Conservation (phyloP, 1,284 basidiomycete species). For the Ustilago sp. region DNA sequence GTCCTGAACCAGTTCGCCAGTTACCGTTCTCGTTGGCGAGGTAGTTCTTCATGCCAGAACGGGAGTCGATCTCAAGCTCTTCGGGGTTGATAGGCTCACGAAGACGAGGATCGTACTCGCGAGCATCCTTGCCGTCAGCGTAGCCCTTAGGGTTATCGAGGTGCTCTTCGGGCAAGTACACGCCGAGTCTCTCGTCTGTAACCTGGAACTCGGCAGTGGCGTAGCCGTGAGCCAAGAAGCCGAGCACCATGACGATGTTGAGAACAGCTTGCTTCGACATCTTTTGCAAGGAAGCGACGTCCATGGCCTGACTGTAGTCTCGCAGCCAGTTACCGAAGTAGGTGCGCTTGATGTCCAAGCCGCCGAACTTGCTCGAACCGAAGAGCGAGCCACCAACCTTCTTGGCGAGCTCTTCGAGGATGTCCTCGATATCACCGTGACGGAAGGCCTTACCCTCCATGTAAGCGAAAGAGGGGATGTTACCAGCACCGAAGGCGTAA, state of each 20-base stretch:
- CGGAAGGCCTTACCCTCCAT: constrained; percentile 64
- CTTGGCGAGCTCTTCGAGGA: constrained; percentile 57
- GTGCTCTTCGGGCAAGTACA: constrained; percentile 88
- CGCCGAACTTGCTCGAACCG: constrained; percentile 60
- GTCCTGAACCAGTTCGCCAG: constrained; percentile 90
- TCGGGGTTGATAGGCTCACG: constrained; percentile 80
- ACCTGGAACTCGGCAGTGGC: constrained; percentile 82
- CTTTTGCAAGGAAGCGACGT: constrained; percentile 75
- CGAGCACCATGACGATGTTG: constrained; percentile 80
- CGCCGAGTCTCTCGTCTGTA: constrained; percentile 84
- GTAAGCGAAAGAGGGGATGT: constrained; percentile 60
- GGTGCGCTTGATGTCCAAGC: constrained; percentile 66
- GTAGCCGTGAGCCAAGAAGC: constrained; percentile 73
- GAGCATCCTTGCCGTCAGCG: constrained; percentile 82
- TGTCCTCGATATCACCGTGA: constrained; percentile 64
- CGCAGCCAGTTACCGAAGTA: constrained; percentile 67
- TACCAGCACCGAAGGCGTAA: constrained; percentile 62
- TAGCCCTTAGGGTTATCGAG: constrained; percentile 73
- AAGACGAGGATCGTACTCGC: constrained; percentile 80
- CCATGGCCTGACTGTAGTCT: constrained; percentile 67
- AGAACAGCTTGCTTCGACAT: constrained; percentile 78
- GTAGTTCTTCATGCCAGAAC: constrained; percentile 95
- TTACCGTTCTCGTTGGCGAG: constrained; percentile 80
- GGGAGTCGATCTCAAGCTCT: constrained; percentile 86
- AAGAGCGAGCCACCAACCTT: constrained; percentile 58